Base-by-base conservation (phyloP, 306 rosid species). In the Alnus rubra region DNA sequence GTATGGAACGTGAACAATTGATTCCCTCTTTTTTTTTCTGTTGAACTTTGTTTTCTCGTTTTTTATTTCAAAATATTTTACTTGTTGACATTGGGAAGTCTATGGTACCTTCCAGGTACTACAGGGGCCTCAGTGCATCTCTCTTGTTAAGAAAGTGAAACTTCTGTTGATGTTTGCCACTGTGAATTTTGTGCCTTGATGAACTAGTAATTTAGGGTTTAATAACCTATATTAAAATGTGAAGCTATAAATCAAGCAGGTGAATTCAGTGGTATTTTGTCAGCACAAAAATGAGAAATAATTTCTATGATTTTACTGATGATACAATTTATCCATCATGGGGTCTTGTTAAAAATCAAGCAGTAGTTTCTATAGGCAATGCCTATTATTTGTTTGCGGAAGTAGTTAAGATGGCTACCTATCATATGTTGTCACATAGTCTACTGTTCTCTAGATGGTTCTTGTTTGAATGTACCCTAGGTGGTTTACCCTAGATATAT, bases 1-100 rank as follows among this genome's bases (percentile, higher is more conserved):
- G 97, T 92, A 89, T 65, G 87, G 76, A 9, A 42, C 7, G 30
- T 23, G 54, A 13, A 60, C 39, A 2, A 33, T 18, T 3, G 9
- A 67, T 59, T 53, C 39, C 47, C 7, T 35, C 58, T 13, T 13
- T 71, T 70, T 74, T 13, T 73, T 18, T 19, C n/a, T 16, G 1
- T 37, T 64, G 6, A 7, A 14, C 4, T 48, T 19, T 5, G 2
- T 79, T 67, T 56, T 37, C 62, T 70, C 62, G 59, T 78, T 74
- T 80, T 33, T 75, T 30, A 44, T 70, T 69, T 56, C 2, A 16
- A 6, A 4, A 5, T 19, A 7, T 42, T 7, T 12, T 4, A 10
- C 72, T 44, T 44, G 49, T 16, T 37, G 31, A 59, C 55, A 48
- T 75, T 39, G 79, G 62, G 71, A 42, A 69, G 52, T 58, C 71